Base-by-base conservation (phyloP, 371 early-diverging fungal species). In the Actinomortierella wolfii region DNA sequence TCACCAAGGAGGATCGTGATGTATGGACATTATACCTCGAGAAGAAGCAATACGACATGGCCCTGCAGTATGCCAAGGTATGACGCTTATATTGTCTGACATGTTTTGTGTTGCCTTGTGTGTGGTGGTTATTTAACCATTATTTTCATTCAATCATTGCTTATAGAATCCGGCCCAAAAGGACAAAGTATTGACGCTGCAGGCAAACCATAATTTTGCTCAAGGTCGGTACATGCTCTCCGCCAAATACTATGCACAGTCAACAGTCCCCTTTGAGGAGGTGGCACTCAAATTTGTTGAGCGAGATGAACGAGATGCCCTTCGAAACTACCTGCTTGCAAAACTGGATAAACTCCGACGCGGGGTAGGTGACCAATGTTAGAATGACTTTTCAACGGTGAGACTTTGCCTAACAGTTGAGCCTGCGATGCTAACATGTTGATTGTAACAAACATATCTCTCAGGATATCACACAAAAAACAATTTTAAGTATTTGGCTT, bases 21-120 rank as follows among this genome's bases (percentile, higher is more conserved):
- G 89, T 96, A 2, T 98, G 98, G 98, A 83, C 86, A 18, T 78
- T 95, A 0, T 95, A 91, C 61, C 79, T 98, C 43, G 80, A 85
- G 43, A 85, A 87, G 58, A 83, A 83, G 45, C 77, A 86, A 56
- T 96, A 90, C 62, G 90, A 91, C 23, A 76, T 80, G 15, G 94
- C 95, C 2, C 69, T 93, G 29, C 78, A 85, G 41, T 90, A 89
- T 67, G 88, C 91, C 66, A 92, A 89, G 78, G 89, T 86, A 69
- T 25, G 11, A 3, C 6, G 1, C 49, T 23, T 3, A 24, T 34
- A 34, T 13, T 3, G 15, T 47, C 13, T 34, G 29, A 28, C 8
- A 24, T 42, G n/a, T 25, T 11, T 34, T 39, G 28, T 25, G 0
- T 48, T 25, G 24, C 13, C n/a, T n/a, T n/a, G n/a, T 6, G 11